Base-by-base conservation (phyloP, 164 flowering plant genomes). In the Platanus orientalis region DNA sequence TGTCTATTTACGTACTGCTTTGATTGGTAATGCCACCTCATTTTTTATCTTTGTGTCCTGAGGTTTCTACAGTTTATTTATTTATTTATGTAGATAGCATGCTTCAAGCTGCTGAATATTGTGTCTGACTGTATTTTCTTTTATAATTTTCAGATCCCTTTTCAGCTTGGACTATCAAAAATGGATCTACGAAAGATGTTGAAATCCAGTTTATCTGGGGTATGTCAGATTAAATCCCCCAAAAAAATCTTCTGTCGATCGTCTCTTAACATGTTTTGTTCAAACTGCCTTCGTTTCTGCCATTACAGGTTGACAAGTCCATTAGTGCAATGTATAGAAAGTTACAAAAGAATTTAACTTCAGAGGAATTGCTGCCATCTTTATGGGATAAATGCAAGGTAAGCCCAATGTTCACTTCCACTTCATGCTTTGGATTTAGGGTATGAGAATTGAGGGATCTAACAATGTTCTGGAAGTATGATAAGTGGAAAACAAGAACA, bases 311-410 rank as follows among this genome's bases (percentile, higher is more conserved):
- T 65, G 99, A 94, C 71, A 94, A 89, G 76, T 81, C 90, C 40
- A 76, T 94, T 47, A 60, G 34, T 39, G 76, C 79, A 20, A 91
- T 94, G 99, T 88, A 86, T 66, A 89, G 84, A 73, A 91, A 71
- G 75, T 61, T 94, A 72, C 96, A 87, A 73, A 94, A 91, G 84
- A 86, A 89, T 71, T 78, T 94, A 59, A 83, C 96, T 58, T 86
- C 96, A 19, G 99, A 94, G 71, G 99, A 94, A 71, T 78, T 94
- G 62, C 64, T 94, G 56, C 97, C 97, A 57, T 87, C 97, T 28
- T 73, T 94, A 67, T 94, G 99, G 99, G 99, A 91, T 59, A 94
- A 94, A 75, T 94, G 97, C 96, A 94, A 89, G 99, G 98, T 93
- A 69, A 39, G 70, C 30, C 1, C 29, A 14, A 2, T 36, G 20